A percentile compares a stretch with the other conserved stretches of the same genome.
phyloP scores from a whole-genome alignment of 768 basidiomycete genomes.

The Termitomyces sp. region DNA sequence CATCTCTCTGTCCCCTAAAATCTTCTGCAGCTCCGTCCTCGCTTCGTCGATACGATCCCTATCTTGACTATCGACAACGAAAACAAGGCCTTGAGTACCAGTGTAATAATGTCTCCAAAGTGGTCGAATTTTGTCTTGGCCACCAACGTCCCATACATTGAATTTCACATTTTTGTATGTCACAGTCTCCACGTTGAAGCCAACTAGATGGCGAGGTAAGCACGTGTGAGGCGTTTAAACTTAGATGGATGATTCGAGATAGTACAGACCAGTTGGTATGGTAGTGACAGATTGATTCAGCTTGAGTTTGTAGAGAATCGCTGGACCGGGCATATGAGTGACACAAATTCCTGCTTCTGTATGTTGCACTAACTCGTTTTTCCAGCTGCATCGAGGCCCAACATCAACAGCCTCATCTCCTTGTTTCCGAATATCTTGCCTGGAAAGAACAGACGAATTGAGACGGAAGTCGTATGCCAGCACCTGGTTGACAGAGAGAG shows the following conservation, averaged over 20 bases:
- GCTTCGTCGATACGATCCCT: conserved; percentile 95
- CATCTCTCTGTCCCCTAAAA: conserved; percentile 97
- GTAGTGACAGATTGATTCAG: conserved; percentile 98
- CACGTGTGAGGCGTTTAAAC: conserved; percentile 2
- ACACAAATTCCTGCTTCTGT: not conserved
- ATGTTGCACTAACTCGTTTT: conserved; percentile 78
- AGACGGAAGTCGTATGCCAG: conserved; percentile 6
- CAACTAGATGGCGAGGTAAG: conserved; percentile 46
- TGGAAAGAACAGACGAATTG: conserved; percentile 23
- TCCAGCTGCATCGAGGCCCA: conserved; percentile 95
- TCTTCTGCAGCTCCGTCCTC: conserved; percentile 90
- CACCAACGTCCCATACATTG: conserved; percentile 96
- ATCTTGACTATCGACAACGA: conserved; percentile 97
- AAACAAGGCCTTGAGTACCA: conserved; percentile 96
- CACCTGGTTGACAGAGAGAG: conserved; percentile 3
- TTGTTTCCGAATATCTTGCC: conserved; percentile 97
- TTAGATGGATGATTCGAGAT: not conserved
- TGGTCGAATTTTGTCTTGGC: conserved; percentile 99
- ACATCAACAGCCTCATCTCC: conserved; percentile 97
- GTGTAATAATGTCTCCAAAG: conserved; percentile 99
- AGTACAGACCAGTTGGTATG: conserved; percentile 81
- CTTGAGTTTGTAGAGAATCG: conserved; percentile 98
- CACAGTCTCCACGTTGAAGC: conserved; percentile 99
- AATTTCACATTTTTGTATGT: conserved; percentile 98
- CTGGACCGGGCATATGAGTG: conserved; percentile 35